These are phyloP conservation scores for Clausena lansium DNA, from an alignment of 345 rosid genomes.

Conservation along the genomic window DNA sequence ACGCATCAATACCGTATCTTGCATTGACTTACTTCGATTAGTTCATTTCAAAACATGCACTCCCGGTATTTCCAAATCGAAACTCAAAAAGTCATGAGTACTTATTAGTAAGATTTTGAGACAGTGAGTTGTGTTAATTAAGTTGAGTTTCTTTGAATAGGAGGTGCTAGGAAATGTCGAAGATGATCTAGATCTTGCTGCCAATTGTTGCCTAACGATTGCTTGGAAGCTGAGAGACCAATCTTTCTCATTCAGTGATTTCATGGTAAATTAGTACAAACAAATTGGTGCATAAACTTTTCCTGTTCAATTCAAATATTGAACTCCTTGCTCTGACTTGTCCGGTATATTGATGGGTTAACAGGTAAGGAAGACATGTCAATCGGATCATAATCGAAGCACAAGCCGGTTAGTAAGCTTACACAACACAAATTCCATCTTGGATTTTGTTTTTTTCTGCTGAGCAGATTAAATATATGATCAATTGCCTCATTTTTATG, in stretches of 20 bases:
- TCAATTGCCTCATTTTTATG: neutral
- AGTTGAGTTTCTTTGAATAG: neutral
- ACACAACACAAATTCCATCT: neutral
- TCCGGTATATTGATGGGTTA: neutral
- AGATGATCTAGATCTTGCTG: neutral
- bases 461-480: neutral
- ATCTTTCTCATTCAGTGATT: neutral
- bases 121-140: neutral
- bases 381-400: neutral
- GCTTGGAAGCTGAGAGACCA: conserved; percentile 4
- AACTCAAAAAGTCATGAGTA: neutral
- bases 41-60: neutral
- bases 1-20: neutral
- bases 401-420: neutral
- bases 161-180: neutral
- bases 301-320: neutral
- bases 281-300: neutral
- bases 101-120: neutral
- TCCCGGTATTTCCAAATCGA: neutral
- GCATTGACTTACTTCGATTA: conserved; percentile 7
- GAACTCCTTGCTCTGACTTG: neutral
- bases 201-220: neutral
- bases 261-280: conserved; percentile 1
- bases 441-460: neutral
- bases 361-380: neutral